phyloP scores from a whole-genome alignment of 768 basidiomycete species.

The Boletellus ananas region DNA sequence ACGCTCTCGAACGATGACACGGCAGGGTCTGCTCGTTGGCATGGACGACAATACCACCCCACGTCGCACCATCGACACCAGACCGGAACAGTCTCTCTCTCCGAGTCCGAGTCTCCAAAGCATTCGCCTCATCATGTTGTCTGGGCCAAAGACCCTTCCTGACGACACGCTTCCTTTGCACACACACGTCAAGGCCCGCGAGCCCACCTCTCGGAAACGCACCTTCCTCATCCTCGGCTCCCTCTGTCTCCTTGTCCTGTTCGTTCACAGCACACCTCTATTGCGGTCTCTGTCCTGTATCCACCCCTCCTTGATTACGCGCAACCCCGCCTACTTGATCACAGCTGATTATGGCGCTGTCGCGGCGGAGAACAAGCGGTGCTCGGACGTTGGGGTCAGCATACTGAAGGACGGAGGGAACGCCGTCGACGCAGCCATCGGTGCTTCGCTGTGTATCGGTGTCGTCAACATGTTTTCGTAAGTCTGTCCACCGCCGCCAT shows the following conservation, averaged over 20 bases:
- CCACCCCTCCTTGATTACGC: not conserved
- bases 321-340: conserved; percentile 57
- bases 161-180: conserved; percentile 21
- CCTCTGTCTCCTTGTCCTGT: conserved; percentile 12
- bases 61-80: conserved; percentile 2
- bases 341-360: conserved; percentile 78
- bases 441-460: conserved; percentile 72
- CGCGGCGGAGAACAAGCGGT: conserved; percentile 81
- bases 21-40: no score
- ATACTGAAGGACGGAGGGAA: conserved; percentile 81
- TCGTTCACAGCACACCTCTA: conserved; percentile 1
- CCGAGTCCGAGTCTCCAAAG: not conserved
- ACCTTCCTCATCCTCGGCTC: conserved; percentile 5
- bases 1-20: not conserved
- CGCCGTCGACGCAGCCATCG: conserved; percentile 85
- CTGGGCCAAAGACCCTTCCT: not conserved
- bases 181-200: conserved; percentile 1
- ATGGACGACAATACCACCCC: no score
- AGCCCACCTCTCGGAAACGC: conserved; percentile 11
- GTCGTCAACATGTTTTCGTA: conserved; percentile 91
- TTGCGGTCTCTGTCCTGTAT: not conserved
- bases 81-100: not conserved
- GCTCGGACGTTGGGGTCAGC: conserved; percentile 81
- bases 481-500: conserved; percentile 24
- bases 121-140: not conserved